Base-by-base conservation (phyloP, 1,284 basidiomycete species). In the Ceratobasidium sp. region DNA sequence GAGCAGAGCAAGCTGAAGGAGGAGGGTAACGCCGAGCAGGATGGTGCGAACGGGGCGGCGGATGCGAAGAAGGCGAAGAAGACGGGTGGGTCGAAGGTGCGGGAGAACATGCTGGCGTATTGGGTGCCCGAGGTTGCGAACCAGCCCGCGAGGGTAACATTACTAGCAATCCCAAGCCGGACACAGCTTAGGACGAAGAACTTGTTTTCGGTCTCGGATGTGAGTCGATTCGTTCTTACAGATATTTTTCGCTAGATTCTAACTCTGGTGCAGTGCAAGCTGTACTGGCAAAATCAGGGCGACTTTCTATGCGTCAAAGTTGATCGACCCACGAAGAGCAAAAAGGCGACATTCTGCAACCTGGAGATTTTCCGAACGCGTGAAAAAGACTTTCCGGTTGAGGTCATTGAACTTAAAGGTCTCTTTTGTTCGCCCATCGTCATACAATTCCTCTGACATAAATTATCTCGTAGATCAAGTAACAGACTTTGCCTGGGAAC, bases 221-320 rank as follows among this genome's bases (percentile, higher is more conserved):
- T 96, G 83, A 82, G 90, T 89, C 70, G 69, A 20, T 46, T 55
- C 49, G 42, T 9, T n/a, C 33, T 33, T 33, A 33, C 33, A 28
- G 2, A 26, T 20, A 75, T 18, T 26, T 6, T 18, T 61, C 23
- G 55, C 1, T 23, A 49, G 13, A 20, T 42, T 40, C 61, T 77
- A 20, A 64, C 70, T 42, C 15, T 44, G 26, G 33, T 33, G 0
- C 82, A 98, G 96, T 99, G 97, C 87, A 99, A 99, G 88, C 90
- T 99, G 66, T 94, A 95, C 87, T 99, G 97, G 97, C 98, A 99
- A 88, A 98, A 97, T 84, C 95, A 98, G 85, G 98, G 98, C 70
- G 97, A 99, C 86, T 99, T 96, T 89, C 91, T 99, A 39, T 99
- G 98, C 83, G 98, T 99, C 86, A 99, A 98, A 87, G 98, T 99